Evolutionary conservation across 2,329 filamentous ascomycete species (phyloP).

Genomic region (Penicillium sp.): DNA sequence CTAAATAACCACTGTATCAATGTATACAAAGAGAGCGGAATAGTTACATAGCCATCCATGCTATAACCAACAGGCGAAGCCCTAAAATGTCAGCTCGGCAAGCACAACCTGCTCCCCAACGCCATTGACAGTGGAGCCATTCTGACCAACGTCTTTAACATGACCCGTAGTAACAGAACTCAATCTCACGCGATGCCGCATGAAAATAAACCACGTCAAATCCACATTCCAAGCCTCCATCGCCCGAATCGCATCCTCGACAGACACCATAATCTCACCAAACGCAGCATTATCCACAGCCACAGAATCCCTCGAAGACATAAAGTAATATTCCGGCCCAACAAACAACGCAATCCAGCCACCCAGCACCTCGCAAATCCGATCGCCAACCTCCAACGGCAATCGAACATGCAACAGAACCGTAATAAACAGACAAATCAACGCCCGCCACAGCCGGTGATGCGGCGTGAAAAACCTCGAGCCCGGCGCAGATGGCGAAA

Average conservation of each 20-base stretch:
- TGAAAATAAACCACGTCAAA: conserved; percentile 43
- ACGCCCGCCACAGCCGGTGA: conserved; percentile 39
- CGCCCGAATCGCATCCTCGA: conserved; percentile 34
- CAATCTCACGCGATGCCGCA: conserved; percentile 14
- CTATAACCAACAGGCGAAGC: background rate
- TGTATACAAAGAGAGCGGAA: background rate
- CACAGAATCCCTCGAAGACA: background rate
- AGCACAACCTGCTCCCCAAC: conserved; percentile 28
- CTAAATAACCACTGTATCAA: too few relatives aligned
- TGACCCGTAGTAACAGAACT: background rate
- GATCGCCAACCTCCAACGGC: conserved; percentile 40
- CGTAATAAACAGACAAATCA: conserved; percentile 38
- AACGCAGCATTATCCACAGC: background rate
- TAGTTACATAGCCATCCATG: background rate
- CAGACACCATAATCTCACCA: conserved; percentile 16
- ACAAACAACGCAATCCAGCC: conserved; percentile 37
- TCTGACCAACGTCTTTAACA: background rate
- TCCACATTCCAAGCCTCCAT: conserved; percentile 45
- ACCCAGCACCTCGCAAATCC: conserved; percentile 40
- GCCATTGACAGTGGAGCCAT: background rate
- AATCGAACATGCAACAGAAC: conserved; percentile 41
- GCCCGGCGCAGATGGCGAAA: conserved; percentile 21
- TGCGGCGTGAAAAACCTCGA: conserved; percentile 39
- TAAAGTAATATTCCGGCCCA: conserved; percentile 35
- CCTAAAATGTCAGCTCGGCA: conserved; percentile 26